Base-by-base conservation (phyloP, 2,329 filamentous ascomycete species). In the Colletotrichum sublineola region DNA sequence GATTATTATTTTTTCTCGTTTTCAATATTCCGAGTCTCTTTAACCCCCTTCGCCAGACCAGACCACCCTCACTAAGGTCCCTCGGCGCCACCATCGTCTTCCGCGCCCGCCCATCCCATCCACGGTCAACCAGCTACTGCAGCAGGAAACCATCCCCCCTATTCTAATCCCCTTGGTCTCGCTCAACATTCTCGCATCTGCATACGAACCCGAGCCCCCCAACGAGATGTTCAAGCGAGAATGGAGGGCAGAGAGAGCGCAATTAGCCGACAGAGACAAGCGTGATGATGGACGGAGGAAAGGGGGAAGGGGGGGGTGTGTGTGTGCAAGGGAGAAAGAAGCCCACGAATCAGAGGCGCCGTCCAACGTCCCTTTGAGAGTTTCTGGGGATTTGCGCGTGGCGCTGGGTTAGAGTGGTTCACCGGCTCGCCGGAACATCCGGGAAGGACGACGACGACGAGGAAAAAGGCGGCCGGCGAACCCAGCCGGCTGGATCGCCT, bases 341-440 rank as follows among this genome's bases (percentile, higher is more conserved):
- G 15, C 40, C 58, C 66, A 63, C 58, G 38, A 68, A 68, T 63
- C 66, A 63, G 57, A 36, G 33, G 24, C 24, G 24, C 24, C 24
- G 24, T 24, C 24, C 24, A 24, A 24, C 24, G 24, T 24, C 24
- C 24, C 24, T 24, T 24, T 24, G 24, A 24, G 24, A 24, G 24
- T 24, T 24, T 24, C 24, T 24, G 24, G 24, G 24, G 24, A 24
- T 24, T 24, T 24, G 24, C 24, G 24, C 24, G 24, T 1, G 24
- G 24, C 24, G 24, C 24, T 24, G 24, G 24, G 24, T 1, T 24
- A 24, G 24, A 24, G 24, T 5, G 56, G 62, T 38, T 33, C 33
- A n/a, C 60, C 58, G 65, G 46, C 65, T 36, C 44, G 42, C 46
- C 66, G 65, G 69, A 66, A 60, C 65, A 33, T 29, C 60, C 60